A percentile compares a stretch with the other conserved stretches of the same genome.
phyloP scores from a whole-genome alignment of 75 land plant species.

The Adiantum capillusveneris region DNA sequence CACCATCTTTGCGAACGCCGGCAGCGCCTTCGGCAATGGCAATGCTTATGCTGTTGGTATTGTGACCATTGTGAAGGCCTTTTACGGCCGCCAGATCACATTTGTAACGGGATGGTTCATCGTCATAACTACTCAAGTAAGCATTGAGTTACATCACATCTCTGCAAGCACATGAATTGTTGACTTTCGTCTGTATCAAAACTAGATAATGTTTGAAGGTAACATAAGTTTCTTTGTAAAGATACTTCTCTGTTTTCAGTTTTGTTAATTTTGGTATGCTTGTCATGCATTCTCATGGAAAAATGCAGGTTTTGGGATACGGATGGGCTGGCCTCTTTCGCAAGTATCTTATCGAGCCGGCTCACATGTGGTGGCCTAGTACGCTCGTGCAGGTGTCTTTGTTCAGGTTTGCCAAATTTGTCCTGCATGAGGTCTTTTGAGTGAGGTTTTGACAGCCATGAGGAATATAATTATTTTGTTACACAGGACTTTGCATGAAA shows the following conservation, averaged over 20 bases:
- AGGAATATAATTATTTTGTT: not conserved
- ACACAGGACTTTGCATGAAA: slow-evolving; percentile 28
- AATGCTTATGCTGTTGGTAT: slow-evolving; percentile 48
- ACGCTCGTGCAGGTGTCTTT: slow-evolving; percentile 32
- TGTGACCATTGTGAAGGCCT: slow-evolving; percentile 44
- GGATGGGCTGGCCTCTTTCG: slow-evolving; percentile 58
- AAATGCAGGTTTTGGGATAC: slow-evolving; percentile 44
- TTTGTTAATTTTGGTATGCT: too few relatives aligned
- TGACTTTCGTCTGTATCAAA: too few relatives aligned
- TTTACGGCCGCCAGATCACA: slow-evolving; percentile 10
- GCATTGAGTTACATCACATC: too few relatives aligned
- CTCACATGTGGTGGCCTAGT: slow-evolving; percentile 67
- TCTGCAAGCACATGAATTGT: too few relatives aligned
- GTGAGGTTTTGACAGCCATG: not conserved
- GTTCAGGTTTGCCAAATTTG: slow-evolving; percentile 3
- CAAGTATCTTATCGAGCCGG: slow-evolving; percentile 48
- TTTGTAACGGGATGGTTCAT: slow-evolving; percentile 5
- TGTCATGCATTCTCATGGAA: too few relatives aligned
- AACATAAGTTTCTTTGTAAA: too few relatives aligned
- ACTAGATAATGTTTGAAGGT: too few relatives aligned
- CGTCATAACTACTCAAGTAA: slow-evolving; percentile 5
- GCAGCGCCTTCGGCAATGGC: slow-evolving; percentile 24
- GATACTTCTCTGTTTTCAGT: too few relatives aligned
- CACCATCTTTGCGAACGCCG: slow-evolving; percentile 56
- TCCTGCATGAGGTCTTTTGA: too few relatives aligned